Evolutionary conservation across 805 yeast genomes (phyloP).

Genomic region (Lipomyces mesembrius): DNA sequence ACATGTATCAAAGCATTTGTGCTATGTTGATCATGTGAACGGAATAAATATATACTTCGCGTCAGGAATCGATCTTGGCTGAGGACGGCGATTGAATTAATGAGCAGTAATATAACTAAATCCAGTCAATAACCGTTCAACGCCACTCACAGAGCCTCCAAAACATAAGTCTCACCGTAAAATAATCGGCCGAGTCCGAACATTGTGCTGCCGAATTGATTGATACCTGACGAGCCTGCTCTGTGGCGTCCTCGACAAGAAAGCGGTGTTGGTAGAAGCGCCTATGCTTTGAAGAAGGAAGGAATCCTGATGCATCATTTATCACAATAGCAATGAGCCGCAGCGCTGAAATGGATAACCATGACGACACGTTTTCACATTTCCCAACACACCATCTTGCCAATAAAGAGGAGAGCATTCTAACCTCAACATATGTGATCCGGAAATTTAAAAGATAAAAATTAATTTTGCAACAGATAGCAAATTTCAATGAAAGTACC

Average conservation of each 20-base stretch:
- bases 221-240: neutral
- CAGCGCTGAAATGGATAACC: neutral
- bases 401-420: neutral
- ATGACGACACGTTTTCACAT: neutral
- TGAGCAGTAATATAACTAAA: constrained; percentile 51
- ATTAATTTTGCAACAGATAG: neutral
- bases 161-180: constrained; percentile 42
- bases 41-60: constrained; percentile 52
- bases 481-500: constrained; percentile 1
- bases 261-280: neutral
- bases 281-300: neutral
- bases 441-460: neutral
- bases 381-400: too few species aligned
- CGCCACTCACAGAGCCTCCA: neutral
- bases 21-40: neutral
- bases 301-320: neutral
- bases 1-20: neutral
- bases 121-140: neutral
- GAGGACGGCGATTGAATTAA: constrained; percentile 76
- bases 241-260: neutral
- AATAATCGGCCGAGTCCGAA: constrained; percentile 48
- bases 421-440: neutral
- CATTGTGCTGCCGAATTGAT: constrained; percentile 36
- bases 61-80: constrained; percentile 80
- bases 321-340: neutral